Evolutionary conservation across 108 stramenopile genomes (phyloP).

Genomic region (Parietichytrium sp.): DNA sequence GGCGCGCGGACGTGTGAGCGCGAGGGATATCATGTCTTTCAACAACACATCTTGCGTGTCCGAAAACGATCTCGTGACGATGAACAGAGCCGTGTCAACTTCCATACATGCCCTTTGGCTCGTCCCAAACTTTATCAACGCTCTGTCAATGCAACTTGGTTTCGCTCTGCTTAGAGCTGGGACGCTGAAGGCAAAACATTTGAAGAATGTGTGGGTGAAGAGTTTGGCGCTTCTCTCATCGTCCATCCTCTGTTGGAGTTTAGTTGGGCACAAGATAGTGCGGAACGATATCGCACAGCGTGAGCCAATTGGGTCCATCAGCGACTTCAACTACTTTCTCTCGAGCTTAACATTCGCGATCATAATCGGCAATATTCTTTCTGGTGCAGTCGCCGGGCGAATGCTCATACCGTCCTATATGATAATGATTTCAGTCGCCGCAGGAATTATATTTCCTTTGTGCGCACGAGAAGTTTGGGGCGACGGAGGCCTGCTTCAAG

Average conservation of each 20-base stretch:
- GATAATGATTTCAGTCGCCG: constrained; percentile 20
- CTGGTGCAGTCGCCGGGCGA: background rate
- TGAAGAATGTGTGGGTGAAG: constrained; percentile 45
- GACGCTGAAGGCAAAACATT: constrained; percentile 39
- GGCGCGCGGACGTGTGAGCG: no score
- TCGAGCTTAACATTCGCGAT: background rate
- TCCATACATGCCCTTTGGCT: no score
- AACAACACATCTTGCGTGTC: no score
- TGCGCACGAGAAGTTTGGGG: background rate
- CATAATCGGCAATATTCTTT: background rate
- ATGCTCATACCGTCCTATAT: background rate
- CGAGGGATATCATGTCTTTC: no score
- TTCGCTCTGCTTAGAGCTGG: constrained; percentile 46
- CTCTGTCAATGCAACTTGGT: constrained; percentile 45
- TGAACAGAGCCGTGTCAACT: no score
- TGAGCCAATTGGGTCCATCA: background rate
- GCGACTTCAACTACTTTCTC: background rate
- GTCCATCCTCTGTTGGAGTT: background rate
- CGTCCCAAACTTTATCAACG: background rate
- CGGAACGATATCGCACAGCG: background rate
- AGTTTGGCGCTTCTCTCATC: constrained; percentile 41
- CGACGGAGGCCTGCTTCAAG: constrained; percentile 12
- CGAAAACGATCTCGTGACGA: no score
- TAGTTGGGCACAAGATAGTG: background rate
- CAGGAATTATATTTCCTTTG: background rate